Conservation (phyloP, 805 yeast genomes). For the Helenozyma baotianmanensis region DNA sequence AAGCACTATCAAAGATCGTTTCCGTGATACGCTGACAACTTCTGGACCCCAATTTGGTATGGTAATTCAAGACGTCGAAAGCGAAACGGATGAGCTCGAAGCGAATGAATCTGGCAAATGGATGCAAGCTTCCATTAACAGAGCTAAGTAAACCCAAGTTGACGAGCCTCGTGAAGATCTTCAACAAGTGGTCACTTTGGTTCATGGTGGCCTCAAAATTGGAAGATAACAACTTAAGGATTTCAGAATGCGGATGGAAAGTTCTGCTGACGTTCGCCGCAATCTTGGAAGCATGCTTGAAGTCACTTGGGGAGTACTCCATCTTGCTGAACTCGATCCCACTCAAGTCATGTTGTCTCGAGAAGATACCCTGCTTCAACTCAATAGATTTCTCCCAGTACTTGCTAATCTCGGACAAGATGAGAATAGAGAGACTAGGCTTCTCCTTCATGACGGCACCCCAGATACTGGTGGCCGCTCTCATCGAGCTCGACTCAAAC, state of each 20-base stretch:
- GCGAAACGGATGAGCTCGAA: slow-evolving; percentile 71
- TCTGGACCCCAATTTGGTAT: slow-evolving; percentile 46
- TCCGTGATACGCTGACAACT: slow-evolving; percentile 42
- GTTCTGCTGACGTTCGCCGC: slow-evolving; percentile 46
- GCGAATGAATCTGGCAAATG: slow-evolving; percentile 70
- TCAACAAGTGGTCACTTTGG: slow-evolving; percentile 65
- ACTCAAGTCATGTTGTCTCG: slow-evolving; percentile 47
- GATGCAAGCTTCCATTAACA: slow-evolving; percentile 68
- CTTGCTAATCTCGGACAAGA: slow-evolving; percentile 64
- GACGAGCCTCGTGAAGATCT: slow-evolving; percentile 60
- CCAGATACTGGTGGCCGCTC: slow-evolving; percentile 75
- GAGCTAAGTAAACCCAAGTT: slow-evolving; percentile 51
- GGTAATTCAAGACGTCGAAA: slow-evolving; percentile 57
- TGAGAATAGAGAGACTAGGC: slow-evolving; percentile 50
- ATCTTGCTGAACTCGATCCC: slow-evolving; percentile 64
- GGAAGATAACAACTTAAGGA: slow-evolving; percentile 66
- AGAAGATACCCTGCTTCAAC: slow-evolving; percentile 59
- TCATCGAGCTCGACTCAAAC: slow-evolving; percentile 57
- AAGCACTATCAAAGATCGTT: slow-evolving; percentile 57
- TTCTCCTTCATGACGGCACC: slow-evolving; percentile 67
- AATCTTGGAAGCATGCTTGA: slow-evolving; percentile 47
- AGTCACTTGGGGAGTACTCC: slow-evolving; percentile 88
- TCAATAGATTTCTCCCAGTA: slow-evolving; percentile 67
- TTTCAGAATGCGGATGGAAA: slow-evolving; percentile 63
- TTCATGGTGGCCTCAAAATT: slow-evolving; percentile 75